Percentiles rank a stretch among this genome's conserved stretches.
These are phyloP conservation scores for Agastache rugosa DNA, from an alignment of 257 asterid species.

Conservation along the genomic window DNA sequence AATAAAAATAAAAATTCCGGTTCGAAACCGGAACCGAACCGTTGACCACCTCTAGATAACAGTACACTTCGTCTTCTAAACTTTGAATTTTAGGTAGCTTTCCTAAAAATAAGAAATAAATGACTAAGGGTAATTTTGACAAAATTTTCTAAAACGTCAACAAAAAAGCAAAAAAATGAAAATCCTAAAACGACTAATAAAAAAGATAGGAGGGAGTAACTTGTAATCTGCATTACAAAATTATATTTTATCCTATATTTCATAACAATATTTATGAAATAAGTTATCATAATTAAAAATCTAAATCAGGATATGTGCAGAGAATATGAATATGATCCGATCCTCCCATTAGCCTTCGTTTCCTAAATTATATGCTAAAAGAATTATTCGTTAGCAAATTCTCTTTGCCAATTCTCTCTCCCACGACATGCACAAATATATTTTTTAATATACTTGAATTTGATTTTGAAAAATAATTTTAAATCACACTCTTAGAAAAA, in stretches of 20 bases:
- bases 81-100: too few relatives aligned
- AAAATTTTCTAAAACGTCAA: too few relatives aligned
- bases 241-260: background rate
- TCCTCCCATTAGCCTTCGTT: constrained; percentile 27
- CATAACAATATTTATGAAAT: background rate
- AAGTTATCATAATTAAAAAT: background rate
- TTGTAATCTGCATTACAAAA: background rate
- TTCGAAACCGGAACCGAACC: too few relatives aligned
- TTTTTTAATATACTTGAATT: background rate
- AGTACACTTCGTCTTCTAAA: too few relatives aligned
- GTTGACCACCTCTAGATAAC: too few relatives aligned
- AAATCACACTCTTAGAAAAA: background rate
- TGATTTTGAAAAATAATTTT: background rate
- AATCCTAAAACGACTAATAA: too few relatives aligned
- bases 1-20: too few relatives aligned
- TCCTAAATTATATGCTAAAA: constrained; percentile 27
- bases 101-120: too few relatives aligned
- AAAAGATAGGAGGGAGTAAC: too few relatives aligned
- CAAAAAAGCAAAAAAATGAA: too few relatives aligned
- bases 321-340: constrained; percentile 39
- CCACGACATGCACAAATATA: background rate
- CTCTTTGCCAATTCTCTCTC: background rate
- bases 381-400: constrained; percentile 22
- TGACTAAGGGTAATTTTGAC: too few relatives aligned
- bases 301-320: constrained; percentile 2